Conservation (phyloP, 116 monocot species). For the Trichopus zeylanicus region DNA sequence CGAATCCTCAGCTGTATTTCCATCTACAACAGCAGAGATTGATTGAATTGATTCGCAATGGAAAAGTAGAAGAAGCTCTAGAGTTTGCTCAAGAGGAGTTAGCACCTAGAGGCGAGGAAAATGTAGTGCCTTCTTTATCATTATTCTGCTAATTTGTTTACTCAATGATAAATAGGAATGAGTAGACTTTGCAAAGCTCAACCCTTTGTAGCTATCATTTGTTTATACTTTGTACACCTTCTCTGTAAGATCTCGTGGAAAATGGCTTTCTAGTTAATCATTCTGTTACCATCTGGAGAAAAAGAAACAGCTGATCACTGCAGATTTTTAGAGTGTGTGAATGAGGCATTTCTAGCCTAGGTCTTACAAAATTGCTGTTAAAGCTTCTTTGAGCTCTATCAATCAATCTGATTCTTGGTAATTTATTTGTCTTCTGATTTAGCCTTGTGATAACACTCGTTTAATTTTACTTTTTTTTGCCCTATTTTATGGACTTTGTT, state of each 20-base stretch:
- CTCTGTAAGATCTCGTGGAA: not conserved
- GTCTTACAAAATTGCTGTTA: too few species aligned
- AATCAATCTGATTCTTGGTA: too few species aligned
- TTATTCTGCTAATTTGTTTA: not conserved
- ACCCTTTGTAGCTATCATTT: not conserved
- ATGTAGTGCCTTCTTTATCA: slow-evolving; percentile 27
- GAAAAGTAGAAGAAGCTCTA: slow-evolving; percentile 81
- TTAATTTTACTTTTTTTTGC: too few species aligned
- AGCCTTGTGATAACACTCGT: too few species aligned
- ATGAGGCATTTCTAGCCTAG: too few species aligned
- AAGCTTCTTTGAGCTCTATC: too few species aligned
- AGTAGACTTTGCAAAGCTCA: not conserved
- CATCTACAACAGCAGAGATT: slow-evolving; percentile 88
- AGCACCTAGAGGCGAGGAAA: slow-evolving; percentile 75
- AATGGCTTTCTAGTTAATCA: not conserved
- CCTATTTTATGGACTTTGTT: too few species aligned
- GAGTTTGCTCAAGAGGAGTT: slow-evolving; percentile 94
- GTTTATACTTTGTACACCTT: not conserved
- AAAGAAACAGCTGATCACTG: not conserved
- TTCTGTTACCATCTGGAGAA: not conserved
- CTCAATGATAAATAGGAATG: not conserved
- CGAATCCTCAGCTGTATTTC: slow-evolving; percentile 88
- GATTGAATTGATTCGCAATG: slow-evolving; percentile 86
- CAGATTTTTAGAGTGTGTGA: too few species aligned
- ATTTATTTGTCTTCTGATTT: too few species aligned